Evolutionary conservation across 2,329 filamentous ascomycete genomes (phyloP).

Genomic region (Biscogniauxia mediterranea): DNA sequence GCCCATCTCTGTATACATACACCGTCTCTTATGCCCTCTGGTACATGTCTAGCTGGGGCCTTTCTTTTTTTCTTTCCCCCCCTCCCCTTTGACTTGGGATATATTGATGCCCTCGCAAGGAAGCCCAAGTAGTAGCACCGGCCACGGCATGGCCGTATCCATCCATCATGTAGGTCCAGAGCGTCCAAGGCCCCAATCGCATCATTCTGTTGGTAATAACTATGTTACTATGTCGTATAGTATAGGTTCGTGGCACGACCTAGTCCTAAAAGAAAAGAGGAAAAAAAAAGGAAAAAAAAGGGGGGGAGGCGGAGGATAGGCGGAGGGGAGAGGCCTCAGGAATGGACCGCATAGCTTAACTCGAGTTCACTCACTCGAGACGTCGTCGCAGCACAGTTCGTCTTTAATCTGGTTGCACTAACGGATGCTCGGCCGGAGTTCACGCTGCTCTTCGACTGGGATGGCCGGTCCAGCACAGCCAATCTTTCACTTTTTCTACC

Average conservation of each 20-base stretch:
- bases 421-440: neutral
- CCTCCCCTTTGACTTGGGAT: neutral
- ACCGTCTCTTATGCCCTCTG: neutral
- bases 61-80: no score
- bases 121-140: neutral
- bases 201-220: neutral
- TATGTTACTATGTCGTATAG: neutral
- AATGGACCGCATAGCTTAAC: neutral
- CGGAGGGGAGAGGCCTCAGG: no score
- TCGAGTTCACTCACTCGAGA: neutral
- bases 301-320: no score
- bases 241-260: neutral
- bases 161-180: neutral
- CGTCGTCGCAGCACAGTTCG: neutral
- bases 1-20: neutral
- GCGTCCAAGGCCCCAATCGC: neutral
- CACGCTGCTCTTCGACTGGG: neutral
- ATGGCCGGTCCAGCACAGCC: neutral
- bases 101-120: neutral
- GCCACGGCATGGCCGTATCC: neutral
- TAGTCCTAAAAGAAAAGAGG: neutral
- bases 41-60: neutral
- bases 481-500: neutral
- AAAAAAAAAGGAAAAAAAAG: no score
- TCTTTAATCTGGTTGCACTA: neutral